Percentiles rank a stretch among this genome's conserved stretches.
phyloP scores from a whole-genome alignment of 208 protist genomes.

The Phytomonas sp. region DNA sequence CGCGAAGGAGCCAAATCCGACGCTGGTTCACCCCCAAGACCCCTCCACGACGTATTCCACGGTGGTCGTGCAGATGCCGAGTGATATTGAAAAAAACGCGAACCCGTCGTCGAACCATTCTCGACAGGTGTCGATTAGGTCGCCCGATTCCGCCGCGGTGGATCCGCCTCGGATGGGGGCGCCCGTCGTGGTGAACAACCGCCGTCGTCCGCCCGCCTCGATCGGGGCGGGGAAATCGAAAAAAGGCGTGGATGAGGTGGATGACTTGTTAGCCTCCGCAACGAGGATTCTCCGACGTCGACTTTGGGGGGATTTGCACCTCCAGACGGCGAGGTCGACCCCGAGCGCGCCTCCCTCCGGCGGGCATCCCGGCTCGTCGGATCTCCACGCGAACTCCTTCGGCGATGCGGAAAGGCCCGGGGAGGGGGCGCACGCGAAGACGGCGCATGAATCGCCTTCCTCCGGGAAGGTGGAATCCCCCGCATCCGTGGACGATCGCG shows the following conservation, averaged over 20 bases:
- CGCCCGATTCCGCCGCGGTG: background rate
- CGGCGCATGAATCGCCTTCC: background rate
- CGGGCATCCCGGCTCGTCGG: too few relatives aligned
- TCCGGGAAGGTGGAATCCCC: background rate
- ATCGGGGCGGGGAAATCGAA: background rate
- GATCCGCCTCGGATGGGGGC: too few relatives aligned
- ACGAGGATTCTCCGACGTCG: background rate
- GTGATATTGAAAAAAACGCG: background rate
- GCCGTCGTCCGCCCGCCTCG: too few relatives aligned
- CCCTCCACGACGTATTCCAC: too few relatives aligned
- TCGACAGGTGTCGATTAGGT: background rate
- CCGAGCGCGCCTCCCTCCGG: too few relatives aligned
- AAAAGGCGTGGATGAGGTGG: background rate
- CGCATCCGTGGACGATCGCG: conserved; percentile 34
- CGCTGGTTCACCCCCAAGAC: too few relatives aligned
- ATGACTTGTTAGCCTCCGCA: background rate
- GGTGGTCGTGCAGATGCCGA: too few relatives aligned
- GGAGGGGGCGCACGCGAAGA: background rate
- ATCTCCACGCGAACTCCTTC: background rate
- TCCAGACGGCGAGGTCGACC: background rate
- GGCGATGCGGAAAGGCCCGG: too few relatives aligned
- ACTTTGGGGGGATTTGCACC: background rate
- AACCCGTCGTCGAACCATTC: background rate
- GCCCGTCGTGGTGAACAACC: background rate
- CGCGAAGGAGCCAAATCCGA: too few relatives aligned